phyloP scores from a whole-genome alignment of 2,329 filamentous ascomycete genomes.

The Aspergillus sp. region DNA sequence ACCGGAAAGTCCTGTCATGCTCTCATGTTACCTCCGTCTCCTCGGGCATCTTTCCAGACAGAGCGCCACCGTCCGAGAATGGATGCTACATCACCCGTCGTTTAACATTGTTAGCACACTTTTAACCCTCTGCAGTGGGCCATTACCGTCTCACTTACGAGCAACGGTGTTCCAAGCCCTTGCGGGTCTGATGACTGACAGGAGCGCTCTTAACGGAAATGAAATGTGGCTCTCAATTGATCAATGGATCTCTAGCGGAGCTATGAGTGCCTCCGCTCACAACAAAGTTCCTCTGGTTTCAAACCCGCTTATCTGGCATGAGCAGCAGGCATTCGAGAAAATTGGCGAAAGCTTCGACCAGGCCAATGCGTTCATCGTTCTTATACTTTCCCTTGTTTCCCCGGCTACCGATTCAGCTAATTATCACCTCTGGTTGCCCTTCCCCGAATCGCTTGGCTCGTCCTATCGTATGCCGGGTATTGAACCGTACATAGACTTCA shows the following conservation, averaged over 20 bases:
- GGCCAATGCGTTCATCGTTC: conserved; percentile 75
- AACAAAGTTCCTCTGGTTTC: conserved; percentile 43
- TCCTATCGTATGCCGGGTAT: conserved; percentile 80
- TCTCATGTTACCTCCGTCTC: conserved; percentile 88
- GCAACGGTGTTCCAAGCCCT: conserved; percentile 82
- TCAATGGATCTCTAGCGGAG: conserved; percentile 68
- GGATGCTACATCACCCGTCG: conserved; percentile 66
- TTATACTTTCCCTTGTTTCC: conserved; percentile 70
- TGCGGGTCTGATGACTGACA: conserved; percentile 72
- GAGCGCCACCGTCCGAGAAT: conserved; percentile 70
- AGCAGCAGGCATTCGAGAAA: conserved; percentile 68
- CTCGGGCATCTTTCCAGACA: conserved; percentile 78
- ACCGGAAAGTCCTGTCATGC: conserved; percentile 92
- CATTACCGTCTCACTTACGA: conserved; percentile 72
- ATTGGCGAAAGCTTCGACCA: conserved; percentile 81
- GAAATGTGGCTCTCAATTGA: conserved; percentile 81
- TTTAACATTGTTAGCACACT: conserved; percentile 73
- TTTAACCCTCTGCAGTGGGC: conserved; percentile 74
- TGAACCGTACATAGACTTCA: conserved; percentile 89
- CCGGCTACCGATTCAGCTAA: conserved; percentile 51
- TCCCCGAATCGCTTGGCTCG: conserved; percentile 80
- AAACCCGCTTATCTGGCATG: conserved; percentile 42
- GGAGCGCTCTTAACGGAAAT: conserved; percentile 65
- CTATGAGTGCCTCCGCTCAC: conserved; percentile 44
- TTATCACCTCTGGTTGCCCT: conserved; percentile 75